Conservation (phyloP, 371 early-diverging fungal species). For the Entomophthora muscae region DNA sequence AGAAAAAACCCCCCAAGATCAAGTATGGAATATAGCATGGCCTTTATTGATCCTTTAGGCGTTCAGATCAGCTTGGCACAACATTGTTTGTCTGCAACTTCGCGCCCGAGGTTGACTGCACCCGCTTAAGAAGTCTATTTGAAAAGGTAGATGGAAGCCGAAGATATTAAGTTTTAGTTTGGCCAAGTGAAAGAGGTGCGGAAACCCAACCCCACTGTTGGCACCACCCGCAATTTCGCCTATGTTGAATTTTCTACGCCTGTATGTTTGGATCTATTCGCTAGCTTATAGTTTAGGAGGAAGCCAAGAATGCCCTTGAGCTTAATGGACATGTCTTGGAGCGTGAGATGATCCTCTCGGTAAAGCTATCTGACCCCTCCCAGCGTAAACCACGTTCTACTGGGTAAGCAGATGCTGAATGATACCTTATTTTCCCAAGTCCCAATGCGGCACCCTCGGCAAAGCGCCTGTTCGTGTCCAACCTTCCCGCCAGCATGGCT, state of each 20-base stretch:
- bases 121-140: neutral
- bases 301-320: slow-evolving; percentile 10
- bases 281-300: slow-evolving; percentile 10
- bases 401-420: neutral
- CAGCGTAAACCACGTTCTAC: neutral
- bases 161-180: neutral
- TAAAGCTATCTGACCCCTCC: neutral
- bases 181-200: neutral
- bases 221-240: neutral
- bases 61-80: neutral
- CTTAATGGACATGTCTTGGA: neutral
- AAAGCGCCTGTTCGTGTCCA: neutral
- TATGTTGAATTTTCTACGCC: neutral
- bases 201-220: neutral
- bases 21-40: neutral
- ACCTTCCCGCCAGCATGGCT: neutral
- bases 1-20: neutral
- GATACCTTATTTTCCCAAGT: no score
- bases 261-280: neutral
- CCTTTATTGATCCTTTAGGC: neutral
- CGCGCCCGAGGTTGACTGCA: neutral
- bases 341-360: neutral
- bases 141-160: neutral
- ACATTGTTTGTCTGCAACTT: slow-evolving; percentile 1
- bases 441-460: neutral